Evolutionary conservation across 225 moss, liverwort and hornwort species (phyloP).

Genomic region (Lunularia cruciata): DNA sequence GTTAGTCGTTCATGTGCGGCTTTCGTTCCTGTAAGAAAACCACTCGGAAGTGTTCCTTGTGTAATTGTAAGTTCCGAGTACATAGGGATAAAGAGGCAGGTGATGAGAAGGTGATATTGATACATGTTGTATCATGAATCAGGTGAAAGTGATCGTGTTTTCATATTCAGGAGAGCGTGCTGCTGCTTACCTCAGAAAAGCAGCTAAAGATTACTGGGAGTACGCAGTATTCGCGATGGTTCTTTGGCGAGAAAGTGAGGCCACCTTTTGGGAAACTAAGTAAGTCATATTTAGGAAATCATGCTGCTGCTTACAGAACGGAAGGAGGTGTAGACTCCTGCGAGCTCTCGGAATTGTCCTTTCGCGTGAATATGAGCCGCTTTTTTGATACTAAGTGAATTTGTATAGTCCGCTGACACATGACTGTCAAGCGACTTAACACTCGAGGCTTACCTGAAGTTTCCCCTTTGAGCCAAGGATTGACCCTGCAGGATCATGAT

Average conservation of each 20-base stretch:
- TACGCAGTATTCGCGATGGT: slow-evolving; percentile 60
- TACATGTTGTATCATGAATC: slow-evolving; percentile 14
- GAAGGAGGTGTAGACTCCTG: too few species aligned
- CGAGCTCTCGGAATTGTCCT: too few species aligned
- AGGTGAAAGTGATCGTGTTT: slow-evolving; percentile 69
- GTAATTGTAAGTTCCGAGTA: background rate
- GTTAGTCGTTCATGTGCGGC: slow-evolving; percentile 22
- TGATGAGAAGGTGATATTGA: background rate
- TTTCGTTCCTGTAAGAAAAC: background rate
- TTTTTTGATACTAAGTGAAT: too few species aligned
- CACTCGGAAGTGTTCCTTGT: background rate
- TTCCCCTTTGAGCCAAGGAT: too few species aligned
- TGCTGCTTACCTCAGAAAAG: slow-evolving; percentile 51
- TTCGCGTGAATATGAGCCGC: too few species aligned
- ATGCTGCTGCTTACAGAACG: too few species aligned
- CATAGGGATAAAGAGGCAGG: too few species aligned
- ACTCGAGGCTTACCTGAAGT: too few species aligned
- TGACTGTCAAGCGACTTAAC: too few species aligned
- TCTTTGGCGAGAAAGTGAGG: slow-evolving; percentile 60
- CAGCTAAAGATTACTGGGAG: slow-evolving; percentile 52
- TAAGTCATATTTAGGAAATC: slow-evolving; percentile 8
- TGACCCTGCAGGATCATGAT: too few species aligned
- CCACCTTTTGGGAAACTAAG: slow-evolving; percentile 56
- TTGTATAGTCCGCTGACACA: too few species aligned
- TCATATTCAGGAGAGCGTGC: slow-evolving; percentile 69